Base-by-base conservation (phyloP, 2,329 filamentous ascomycete genomes). In the Leptoxyphium fumago region DNA sequence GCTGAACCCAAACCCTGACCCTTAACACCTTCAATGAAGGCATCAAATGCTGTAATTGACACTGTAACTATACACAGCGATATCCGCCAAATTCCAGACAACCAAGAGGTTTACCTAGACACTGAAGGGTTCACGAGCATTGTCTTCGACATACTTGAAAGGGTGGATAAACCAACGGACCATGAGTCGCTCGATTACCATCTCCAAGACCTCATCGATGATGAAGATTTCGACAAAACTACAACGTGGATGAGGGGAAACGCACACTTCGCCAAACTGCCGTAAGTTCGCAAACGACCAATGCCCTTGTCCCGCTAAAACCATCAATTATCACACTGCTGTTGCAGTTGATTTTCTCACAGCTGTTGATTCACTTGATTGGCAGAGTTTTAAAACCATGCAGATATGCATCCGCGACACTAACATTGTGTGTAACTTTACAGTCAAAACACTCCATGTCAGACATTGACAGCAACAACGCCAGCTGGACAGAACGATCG, bases 71-170 rank as follows among this genome's bases (percentile, higher is more conserved):
- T 13, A 36, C 39, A 46, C 51, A 85, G 82, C 66, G 73, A 74
- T 44, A 73, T 87, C 53, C 78, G 83, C 50, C 75, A 86, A 64
- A 78, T 88, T 5, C 83, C 83, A 42, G 81, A 89, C 61, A 84
- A 93, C 63, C 88, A 96, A 68, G 89, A 95, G 70, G 82, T 95
- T 53, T 94, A 80, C 67, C 80, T 95, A 57, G 86, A 93, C 60
- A 73, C 76, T 50, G 74, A 82, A 49, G 87, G 86, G 41, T 88
- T 88, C 62, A 85, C 84, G 2, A 87, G 77, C 64, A 79, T 94
- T 61, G 88, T 94, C 54, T 75, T 95, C 63, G 89, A 96, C 56
- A 85, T 96, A 57, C 82, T 84, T 44, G 82, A 95, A 67, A 82
- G 84, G 45, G 80, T 94, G 17, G 74, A 74, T 64, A 69, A 2